phyloP scores from a whole-genome alignment of 768 basidiomycete genomes.

The Russula griseocarnosa region DNA sequence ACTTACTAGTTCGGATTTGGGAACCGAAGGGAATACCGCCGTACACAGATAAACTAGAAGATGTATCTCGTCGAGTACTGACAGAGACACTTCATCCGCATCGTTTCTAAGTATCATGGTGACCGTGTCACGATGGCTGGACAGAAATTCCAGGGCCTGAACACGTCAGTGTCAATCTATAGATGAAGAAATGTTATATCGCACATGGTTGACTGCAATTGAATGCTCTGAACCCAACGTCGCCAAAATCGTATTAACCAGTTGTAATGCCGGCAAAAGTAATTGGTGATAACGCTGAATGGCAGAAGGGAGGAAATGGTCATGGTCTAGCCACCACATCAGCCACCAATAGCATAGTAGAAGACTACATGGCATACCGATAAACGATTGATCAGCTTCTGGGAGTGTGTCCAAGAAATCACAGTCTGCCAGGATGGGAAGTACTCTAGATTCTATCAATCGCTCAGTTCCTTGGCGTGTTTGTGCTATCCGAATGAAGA shows the following conservation, averaged over 20 bases:
- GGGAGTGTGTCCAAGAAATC: constrained; percentile 85
- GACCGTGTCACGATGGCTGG: constrained; percentile 78
- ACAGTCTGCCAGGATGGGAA: constrained; percentile 73
- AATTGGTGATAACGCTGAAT: constrained; percentile 89
- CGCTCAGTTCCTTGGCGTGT: constrained; percentile 80
- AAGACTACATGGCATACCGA: constrained; percentile 48
- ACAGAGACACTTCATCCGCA: constrained; percentile 53
- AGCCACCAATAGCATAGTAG: constrained; percentile 17
- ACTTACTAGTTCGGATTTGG: constrained; percentile 74
- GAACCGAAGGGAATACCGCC: constrained; percentile 64
- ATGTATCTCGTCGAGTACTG: constrained; percentile 73
- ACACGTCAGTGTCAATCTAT: not conserved
- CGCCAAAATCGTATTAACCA: constrained; percentile 71
- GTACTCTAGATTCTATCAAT: constrained; percentile 70
- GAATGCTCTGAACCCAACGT: constrained; percentile 68
- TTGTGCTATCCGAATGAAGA: constrained; percentile 81
- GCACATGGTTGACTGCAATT: constrained; percentile 66
- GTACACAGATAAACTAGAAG: constrained; percentile 71
- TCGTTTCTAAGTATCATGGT: constrained; percentile 78
- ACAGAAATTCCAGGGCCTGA: constrained; percentile 76
- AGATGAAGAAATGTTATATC: constrained; percentile 14
- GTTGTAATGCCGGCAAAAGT: constrained; percentile 80
- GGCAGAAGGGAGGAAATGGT: constrained; percentile 84
- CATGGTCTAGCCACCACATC: constrained; percentile 51
- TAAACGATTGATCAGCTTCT: constrained; percentile 74